Base-by-base conservation (phyloP, 768 basidiomycete genomes). In the Trametes punicea region DNA sequence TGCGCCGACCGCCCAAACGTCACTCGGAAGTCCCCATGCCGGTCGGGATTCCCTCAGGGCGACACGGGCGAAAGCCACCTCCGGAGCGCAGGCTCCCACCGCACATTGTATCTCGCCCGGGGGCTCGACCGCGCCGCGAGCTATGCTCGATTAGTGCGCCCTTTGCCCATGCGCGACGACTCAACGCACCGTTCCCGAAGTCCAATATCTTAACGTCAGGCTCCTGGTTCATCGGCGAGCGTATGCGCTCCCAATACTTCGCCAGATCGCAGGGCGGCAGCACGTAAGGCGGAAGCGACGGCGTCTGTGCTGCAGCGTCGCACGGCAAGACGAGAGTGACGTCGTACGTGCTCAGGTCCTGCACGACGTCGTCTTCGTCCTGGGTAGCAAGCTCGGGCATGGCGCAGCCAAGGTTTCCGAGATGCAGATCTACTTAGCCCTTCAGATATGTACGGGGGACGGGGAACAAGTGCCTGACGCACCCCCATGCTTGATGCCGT, bases 401-500 rank as follows among this genome's bases (percentile, higher is more conserved):
- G 18, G 46, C 46, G 15, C 46, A 46, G n/a, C 30, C 46, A 10
- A 46, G 46, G 46, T 46, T 46, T 15, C 46, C 46, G 6, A 46
- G 6, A n/a, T 46, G 46, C 23, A 70, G 70, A 52, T 69, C 50
- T 25, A 72, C 73, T 38, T 68, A 33, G 48, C 41, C 38, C 18
- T 30, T 16, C 10, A 15, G n/a, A n/a, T n/a, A 39, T 16, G 42
- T 39, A 40, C 21, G 20, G 39, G 18, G 42, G 33, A 47, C 16
- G 42, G 4, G 46, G 31, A 20, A 21, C 6, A 5, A n/a, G 2
- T 15, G 53, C 66, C 26, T 45, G n/a, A n/a, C n/a, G n/a, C 31
- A 73, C 74, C 74, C 66, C 73, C 73, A 66, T 76, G 75, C 40
- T 71, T 69, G 31, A 70, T 15, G 26, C 72, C 72, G 13, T 61